Conservation (phyloP, 768 basidiomycete species). For the Amanita molliuscula region DNA sequence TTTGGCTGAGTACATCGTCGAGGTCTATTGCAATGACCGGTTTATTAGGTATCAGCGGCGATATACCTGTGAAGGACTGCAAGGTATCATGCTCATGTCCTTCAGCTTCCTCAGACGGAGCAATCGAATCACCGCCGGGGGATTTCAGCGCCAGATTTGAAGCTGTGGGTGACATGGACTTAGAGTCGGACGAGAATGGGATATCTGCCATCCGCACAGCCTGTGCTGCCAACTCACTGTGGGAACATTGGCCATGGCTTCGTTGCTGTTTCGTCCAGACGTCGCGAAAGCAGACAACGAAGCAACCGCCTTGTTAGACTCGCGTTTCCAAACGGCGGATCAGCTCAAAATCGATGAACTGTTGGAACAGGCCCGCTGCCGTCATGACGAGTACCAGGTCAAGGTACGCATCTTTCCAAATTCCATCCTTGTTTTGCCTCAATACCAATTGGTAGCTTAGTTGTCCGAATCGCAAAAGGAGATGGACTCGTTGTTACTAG, state of each 20-base stretch:
- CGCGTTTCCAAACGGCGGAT: slow-evolving; percentile 34
- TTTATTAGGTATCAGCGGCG: slow-evolving; percentile 15
- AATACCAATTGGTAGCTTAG: slow-evolving; percentile 42
- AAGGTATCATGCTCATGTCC: slow-evolving; percentile 9
- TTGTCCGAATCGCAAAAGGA: slow-evolving; percentile 40
- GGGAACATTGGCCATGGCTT: background rate
- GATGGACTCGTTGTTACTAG: slow-evolving; percentile 34
- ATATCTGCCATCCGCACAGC: too few relatives aligned
- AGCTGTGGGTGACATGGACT: slow-evolving; percentile 23
- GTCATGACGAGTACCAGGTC: slow-evolving; percentile 28
- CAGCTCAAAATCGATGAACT: slow-evolving; percentile 39
- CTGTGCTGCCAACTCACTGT: too few relatives aligned
- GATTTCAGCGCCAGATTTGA: slow-evolving; percentile 14
- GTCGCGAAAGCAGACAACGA: slow-evolving; percentile 21
- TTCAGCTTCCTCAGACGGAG: background rate
- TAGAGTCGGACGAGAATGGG: too few relatives aligned
- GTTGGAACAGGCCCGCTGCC: slow-evolving; percentile 31
- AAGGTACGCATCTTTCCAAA: slow-evolving; percentile 29
- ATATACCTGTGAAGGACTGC: slow-evolving; percentile 7
- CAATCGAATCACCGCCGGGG: background rate
- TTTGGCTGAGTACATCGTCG: slow-evolving; percentile 58
- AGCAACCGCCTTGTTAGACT: slow-evolving; percentile 31
- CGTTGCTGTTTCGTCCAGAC: slow-evolving; percentile 38
- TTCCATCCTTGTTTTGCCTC: slow-evolving; percentile 13
- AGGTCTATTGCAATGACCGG: slow-evolving; percentile 54